Conservation (phyloP, 208 protist genomes). For the Leishmania guyanensis region DNA sequence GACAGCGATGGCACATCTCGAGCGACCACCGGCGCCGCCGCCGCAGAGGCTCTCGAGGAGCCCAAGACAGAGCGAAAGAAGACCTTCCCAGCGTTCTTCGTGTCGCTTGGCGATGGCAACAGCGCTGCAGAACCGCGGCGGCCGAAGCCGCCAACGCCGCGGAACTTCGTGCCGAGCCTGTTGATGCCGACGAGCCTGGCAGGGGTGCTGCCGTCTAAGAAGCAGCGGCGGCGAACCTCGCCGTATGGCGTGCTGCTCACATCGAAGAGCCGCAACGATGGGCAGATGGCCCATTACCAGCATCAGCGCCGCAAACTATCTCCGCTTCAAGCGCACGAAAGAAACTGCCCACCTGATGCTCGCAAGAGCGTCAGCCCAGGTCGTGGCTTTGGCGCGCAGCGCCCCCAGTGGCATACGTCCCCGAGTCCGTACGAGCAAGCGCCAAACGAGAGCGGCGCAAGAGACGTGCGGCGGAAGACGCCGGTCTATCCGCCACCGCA, state of each 20-base stretch:
- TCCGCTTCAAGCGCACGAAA: not conserved
- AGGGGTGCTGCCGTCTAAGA: conserved; percentile 4
- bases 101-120: conserved; percentile 40
- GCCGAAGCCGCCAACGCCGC: conserved; percentile 76
- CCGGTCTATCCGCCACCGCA: not conserved
- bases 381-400: not conserved
- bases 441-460: not conserved
- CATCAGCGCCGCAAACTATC: not conserved
- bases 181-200: conserved; percentile 2
- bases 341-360: not conserved
- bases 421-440: conserved; percentile 11
- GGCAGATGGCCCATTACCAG: not conserved
- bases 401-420: conserved; percentile 6
- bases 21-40: not conserved
- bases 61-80: conserved; percentile 75
- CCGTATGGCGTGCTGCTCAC: conserved; percentile 1
- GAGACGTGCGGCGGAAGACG: not conserved
- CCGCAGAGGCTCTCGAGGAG: conserved; percentile 25
- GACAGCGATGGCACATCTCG: not conserved
- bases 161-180: conserved; percentile 62
- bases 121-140: conserved; percentile 46
- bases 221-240: not conserved
- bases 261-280: not conserved
- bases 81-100: conserved; percentile 63
- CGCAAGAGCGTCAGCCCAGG: not conserved